Evolutionary conservation across 163 green algal species (phyloP).

Genomic region (Prototheca wickerhamii): DNA sequence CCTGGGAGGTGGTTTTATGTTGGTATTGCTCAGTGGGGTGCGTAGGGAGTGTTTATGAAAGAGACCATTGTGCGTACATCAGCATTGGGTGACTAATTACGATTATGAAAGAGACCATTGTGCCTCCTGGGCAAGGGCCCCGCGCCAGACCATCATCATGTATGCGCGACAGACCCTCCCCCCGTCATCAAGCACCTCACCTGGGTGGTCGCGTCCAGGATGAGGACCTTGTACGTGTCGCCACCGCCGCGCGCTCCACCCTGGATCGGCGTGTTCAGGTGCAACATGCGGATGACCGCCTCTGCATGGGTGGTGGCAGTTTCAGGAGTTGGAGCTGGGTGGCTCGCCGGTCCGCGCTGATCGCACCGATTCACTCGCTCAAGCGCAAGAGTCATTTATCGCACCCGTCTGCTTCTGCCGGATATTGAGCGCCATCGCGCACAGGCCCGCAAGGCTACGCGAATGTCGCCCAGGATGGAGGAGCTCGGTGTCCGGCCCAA

Average conservation of each 20-base stretch:
- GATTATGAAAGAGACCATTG: neutral
- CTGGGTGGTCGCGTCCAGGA: slow-evolving; percentile 82
- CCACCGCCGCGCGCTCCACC: slow-evolving; percentile 9
- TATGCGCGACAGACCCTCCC: neutral
- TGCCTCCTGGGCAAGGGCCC: neutral
- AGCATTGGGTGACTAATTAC: neutral
- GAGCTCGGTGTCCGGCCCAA: no score
- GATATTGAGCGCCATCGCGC: slow-evolving; percentile 46
- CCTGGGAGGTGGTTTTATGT: slow-evolving; percentile 11
- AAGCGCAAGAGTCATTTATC: neutral
- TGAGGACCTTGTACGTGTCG: slow-evolving; percentile 90
- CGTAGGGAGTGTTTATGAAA: no score
- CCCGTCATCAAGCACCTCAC: neutral
- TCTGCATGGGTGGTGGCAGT: slow-evolving; percentile 23
- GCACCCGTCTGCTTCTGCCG: slow-evolving; percentile 35
- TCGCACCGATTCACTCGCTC: neutral
- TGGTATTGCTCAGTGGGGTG: neutral
- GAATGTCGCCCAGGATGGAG: no score
- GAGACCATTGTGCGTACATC: neutral
- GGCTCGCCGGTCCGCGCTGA: neutral
- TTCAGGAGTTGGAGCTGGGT: neutral
- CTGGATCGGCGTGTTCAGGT: slow-evolving; percentile 34
- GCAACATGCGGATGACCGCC: slow-evolving; percentile 46
- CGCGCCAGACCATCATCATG: neutral
- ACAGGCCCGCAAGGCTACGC: no score